phyloP scores from a whole-genome alignment of 164 flowering plant genomes.

The Berberis vulgaris region DNA sequence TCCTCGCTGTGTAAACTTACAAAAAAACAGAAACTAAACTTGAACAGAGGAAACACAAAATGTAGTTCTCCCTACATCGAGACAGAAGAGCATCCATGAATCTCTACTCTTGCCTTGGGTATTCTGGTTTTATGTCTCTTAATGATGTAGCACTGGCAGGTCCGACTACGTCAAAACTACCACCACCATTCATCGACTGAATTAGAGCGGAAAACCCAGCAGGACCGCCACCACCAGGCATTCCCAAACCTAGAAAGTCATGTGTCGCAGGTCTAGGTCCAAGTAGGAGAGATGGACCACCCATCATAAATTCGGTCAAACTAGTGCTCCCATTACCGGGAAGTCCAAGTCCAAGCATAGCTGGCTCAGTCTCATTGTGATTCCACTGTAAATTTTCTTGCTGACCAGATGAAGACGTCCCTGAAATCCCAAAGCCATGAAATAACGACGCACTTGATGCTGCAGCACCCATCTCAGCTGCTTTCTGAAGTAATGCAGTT shows the following conservation, averaged over 20 bases:
- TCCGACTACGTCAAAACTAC: conserved; percentile 4
- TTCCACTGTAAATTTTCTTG: conserved; percentile 37
- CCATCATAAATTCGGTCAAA: conserved; percentile 58
- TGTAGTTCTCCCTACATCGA: too few species aligned
- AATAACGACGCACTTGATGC: conserved; percentile 48
- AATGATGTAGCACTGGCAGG: conserved; percentile 13
- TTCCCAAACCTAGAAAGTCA: conserved; percentile 72
- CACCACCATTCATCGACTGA: conserved; percentile 9
- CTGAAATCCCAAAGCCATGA: conserved; percentile 51
- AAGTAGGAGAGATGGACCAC: conserved; percentile 36
- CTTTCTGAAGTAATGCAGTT: conserved; percentile 78
- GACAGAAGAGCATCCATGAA: too few species aligned
- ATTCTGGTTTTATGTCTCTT: conserved; percentile 19
- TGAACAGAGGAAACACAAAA: too few species aligned
- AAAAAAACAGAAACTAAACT: too few species aligned
- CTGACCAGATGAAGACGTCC: conserved; percentile 36
- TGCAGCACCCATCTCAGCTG: conserved; percentile 72
- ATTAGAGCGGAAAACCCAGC: conserved; percentile 43
- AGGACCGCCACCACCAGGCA: conserved; percentile 46
- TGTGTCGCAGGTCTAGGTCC: conserved; percentile 64
- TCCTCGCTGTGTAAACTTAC: too few species aligned
- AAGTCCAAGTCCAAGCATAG: conserved; percentile 47
- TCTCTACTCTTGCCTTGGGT: too few species aligned
- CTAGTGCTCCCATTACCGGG: conserved; percentile 33
- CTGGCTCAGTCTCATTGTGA: conserved; percentile 17